These are phyloP conservation scores for Gastrodia elata DNA, from an alignment of 106 monocot genomes.

Conservation along the genomic window DNA sequence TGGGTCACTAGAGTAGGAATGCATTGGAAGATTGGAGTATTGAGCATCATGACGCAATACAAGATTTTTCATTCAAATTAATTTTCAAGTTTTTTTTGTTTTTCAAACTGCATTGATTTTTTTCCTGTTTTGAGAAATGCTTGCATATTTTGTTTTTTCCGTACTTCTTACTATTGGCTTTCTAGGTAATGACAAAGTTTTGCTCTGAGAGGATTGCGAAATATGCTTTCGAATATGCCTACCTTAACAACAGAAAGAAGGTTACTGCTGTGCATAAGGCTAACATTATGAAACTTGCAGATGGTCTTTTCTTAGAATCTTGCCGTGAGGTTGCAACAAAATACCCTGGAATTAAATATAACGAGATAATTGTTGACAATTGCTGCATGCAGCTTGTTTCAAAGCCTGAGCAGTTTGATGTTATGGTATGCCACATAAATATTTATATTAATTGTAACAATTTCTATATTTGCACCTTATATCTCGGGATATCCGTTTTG, in stretches of 20 bases:
- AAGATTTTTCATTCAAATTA: too few relatives aligned
- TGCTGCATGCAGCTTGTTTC: slow-evolving; percentile 14
- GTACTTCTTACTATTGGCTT: not conserved
- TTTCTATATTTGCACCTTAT: too few relatives aligned
- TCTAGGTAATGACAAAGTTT: slow-evolving; percentile 10
- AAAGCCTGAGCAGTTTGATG: slow-evolving; percentile 12
- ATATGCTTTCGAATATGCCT: slow-evolving; percentile 10
- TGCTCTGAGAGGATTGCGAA: slow-evolving; percentile 10
- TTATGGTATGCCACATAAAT: slow-evolving; percentile 3
- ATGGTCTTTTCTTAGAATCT: slow-evolving; percentile 10
- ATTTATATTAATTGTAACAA: not conserved
- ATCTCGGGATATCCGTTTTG: too few relatives aligned
- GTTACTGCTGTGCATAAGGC: slow-evolving; percentile 13
- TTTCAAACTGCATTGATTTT: too few relatives aligned
- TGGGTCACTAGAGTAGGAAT: too few relatives aligned
- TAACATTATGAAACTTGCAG: slow-evolving; percentile 12
- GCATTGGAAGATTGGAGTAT: too few relatives aligned
- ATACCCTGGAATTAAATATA: slow-evolving; percentile 9
- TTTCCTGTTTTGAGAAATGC: too few relatives aligned
- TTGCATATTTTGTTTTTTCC: too few relatives aligned
- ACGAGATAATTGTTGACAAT: slow-evolving; percentile 13
- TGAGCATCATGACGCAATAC: too few relatives aligned
- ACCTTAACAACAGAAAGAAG: slow-evolving; percentile 15
- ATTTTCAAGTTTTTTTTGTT: too few relatives aligned
- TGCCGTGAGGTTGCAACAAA: slow-evolving; percentile 9